Base-by-base conservation (phyloP, 2,329 filamentous ascomycete species). In the Aspergillus pseudoviridinutans region DNA sequence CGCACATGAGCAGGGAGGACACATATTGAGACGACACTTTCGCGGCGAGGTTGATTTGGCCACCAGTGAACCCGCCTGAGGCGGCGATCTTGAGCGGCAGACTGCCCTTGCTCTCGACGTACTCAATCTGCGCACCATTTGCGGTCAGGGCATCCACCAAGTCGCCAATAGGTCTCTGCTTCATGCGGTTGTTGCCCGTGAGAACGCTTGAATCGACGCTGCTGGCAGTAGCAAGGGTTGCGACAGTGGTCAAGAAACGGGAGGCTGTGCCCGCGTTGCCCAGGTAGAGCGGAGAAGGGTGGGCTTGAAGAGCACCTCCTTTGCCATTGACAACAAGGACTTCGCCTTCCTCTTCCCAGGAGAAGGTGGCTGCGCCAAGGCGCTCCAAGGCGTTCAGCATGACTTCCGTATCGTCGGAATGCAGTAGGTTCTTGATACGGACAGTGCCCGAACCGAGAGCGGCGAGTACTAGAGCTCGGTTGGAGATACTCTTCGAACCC, bases 11-110 rank as follows among this genome's bases (percentile, higher is more conserved):
- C 62, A 99, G 87, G 1, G 93, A 97, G 0, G 94, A 97, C 41
- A 99, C 94, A 71, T 97, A 99, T 76, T 99, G 94, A n/a, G 94
- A 97, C 8, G 94, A 99, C 17, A 97, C 89, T 46, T 94, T 97
- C 0, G 94, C 94, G 10, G 92, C 91, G 56, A 99, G 82, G 71
- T 96, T 90, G 66, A 99, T 97, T 28, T 89, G 82, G 41, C 94
- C 94, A 55, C 92, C 93, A 50, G 86, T 84, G 64, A 97, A 88
- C 3, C 92, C 93, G 50, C 87, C 88, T 25, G 89, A 89, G 49
- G 94, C 92, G 60, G 88, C 84, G 52, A 99, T 88, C 58, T 87
- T 85, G 12, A 99, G 78, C 0, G 94, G 94, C 46, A 99, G 80
- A 71, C 92, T 95, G 62, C 89, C 86, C 62, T 91, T 84, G 63